Base-by-base conservation (phyloP, 2,329 filamentous ascomycete species). In the Talaromyces sp. region DNA sequence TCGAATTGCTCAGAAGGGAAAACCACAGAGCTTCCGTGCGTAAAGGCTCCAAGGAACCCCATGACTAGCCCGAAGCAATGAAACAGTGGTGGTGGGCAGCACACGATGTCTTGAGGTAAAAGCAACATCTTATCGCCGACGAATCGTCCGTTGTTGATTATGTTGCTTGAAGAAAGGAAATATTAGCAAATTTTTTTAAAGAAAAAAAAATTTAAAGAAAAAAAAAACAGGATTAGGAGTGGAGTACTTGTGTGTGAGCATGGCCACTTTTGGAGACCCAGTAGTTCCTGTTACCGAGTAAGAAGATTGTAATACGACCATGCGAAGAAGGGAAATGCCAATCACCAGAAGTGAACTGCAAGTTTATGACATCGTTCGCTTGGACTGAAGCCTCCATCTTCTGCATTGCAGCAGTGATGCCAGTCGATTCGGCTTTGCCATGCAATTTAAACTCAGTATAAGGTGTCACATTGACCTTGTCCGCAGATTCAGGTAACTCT, bases 41-140 rank as follows among this genome's bases (percentile, higher is more conserved):
- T 93, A 0, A 88, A 90, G 0, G 90, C 92, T 0, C 92, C 91
- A 88, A 95, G 92, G 77, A 92, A 92, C 29, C 92, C 92, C 1
- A 96, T 80, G 10, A 96, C 87, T 70, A 82, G 87, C 60, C 92
- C 92, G 73, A 96, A 96, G 77, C 92, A 96, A 77, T 76, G 74
- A 57, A 76, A 76, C 2, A 76, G 65, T 32, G 74, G 83, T 11
- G 83, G 83, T 10, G 83, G 83, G 67, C 82, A 85, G 65, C 79
- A 80, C 2, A 85, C 85, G 7, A 86, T 79, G 73, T 96, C 92
- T 0, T 77, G 65, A 0, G 86, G 79, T 0, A 81, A 85, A 9
- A 96, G 81, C 0, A 88, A 83, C 91, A 96, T 94, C 52, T 91
- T 82, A 67, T 85, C 76, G 0, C 88, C 92, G 66, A 97, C 93